These are phyloP conservation scores for Calonectria fujianensis DNA, from an alignment of 2,329 filamentous ascomycete genomes.

Conservation along the genomic window DNA sequence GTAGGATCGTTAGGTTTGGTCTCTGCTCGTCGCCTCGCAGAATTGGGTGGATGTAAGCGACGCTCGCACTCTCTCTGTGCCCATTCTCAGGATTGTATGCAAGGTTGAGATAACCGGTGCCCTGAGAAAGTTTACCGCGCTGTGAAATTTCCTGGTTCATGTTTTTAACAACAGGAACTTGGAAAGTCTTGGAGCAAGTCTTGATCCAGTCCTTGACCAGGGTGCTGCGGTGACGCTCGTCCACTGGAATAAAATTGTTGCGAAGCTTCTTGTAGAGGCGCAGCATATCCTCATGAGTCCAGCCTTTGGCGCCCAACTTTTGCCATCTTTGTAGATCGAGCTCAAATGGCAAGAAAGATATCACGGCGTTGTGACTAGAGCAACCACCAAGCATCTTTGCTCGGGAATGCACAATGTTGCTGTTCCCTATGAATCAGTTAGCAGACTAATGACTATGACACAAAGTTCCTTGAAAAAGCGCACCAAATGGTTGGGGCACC, in stretches of 20 bases:
- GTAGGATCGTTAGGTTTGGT: slow-evolving; percentile 71
- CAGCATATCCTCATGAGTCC: slow-evolving; percentile 85
- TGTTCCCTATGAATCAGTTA: slow-evolving; percentile 75
- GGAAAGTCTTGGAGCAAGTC: slow-evolving; percentile 5
- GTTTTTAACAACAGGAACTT: background rate
- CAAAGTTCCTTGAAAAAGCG: background rate
- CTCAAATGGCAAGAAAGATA: slow-evolving; percentile 70
- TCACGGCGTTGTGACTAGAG: slow-evolving; percentile 89
- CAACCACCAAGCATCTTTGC: slow-evolving; percentile 91
- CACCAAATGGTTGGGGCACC: slow-evolving; percentile 75
- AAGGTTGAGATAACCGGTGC: background rate
- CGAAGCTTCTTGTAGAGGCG: slow-evolving; percentile 13
- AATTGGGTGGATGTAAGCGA: slow-evolving; percentile 38
- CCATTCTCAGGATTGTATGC: slow-evolving; percentile 28
- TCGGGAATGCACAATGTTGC: slow-evolving; percentile 86
- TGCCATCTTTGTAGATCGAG: slow-evolving; percentile 75
- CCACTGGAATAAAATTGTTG: background rate
- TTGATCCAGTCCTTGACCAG: slow-evolving; percentile 14
- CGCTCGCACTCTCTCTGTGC: slow-evolving; percentile 35
- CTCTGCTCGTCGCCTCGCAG: slow-evolving; percentile 30
- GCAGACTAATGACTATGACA: background rate
- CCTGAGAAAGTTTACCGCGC: slow-evolving; percentile 1
- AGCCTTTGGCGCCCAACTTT: slow-evolving; percentile 82
- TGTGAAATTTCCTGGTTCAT: slow-evolving; percentile 10
- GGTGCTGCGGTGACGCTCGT: background rate